Base-by-base conservation (phyloP, 305 asterid genomes). In the Fraxinus albicans region DNA sequence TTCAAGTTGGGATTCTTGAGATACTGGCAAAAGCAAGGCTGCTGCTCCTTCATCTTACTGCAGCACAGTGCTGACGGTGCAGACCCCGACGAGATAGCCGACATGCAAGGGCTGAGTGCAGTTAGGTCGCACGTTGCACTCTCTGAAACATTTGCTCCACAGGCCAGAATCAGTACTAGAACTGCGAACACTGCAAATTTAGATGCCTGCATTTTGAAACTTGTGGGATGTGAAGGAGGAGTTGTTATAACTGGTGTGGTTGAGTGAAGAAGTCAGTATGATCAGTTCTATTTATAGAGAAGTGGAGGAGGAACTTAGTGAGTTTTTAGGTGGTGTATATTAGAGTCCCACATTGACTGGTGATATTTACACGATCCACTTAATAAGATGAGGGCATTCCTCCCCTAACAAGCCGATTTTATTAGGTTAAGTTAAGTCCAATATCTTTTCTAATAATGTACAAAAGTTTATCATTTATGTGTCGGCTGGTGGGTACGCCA, bases 21-120 rank as follows among this genome's bases (percentile, higher is more conserved):
- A 73, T 86, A 83, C 19, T 42, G 25, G 86, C 92, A 89, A 47
- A 79, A 19, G 77, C 92, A 89, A 65, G 88, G 86, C 44, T 77
- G 15, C 47, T 81, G 90, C 40, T 76, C 75, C 77, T 73, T 88
- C 74, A 89, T 31, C 60, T 40, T 83, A 38, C 76, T 17, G 86
- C 92, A 89, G 87, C 92, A 89, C 5, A 73, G 67, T 7, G 0
- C 0, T 35, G 86, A 23, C 33, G 88, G 89, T n/a, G 81, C 69
- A 8, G 42, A 3, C 0, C 82, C 50, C 2, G 82, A 65, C 17
- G 80, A 38, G 79, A 86, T 60, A 31, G 89, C 87, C 6, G 44
- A 4, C 23, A 42, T 7, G 69, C 90, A 88, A 34, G 86, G 58
- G 40, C 31, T 63, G 15, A 88, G 86, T 42, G 31, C 74, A 8